Evolutionary conservation across 192 early-diverging fungal species (phyloP).

Genomic region (Coemansia sp.): DNA sequence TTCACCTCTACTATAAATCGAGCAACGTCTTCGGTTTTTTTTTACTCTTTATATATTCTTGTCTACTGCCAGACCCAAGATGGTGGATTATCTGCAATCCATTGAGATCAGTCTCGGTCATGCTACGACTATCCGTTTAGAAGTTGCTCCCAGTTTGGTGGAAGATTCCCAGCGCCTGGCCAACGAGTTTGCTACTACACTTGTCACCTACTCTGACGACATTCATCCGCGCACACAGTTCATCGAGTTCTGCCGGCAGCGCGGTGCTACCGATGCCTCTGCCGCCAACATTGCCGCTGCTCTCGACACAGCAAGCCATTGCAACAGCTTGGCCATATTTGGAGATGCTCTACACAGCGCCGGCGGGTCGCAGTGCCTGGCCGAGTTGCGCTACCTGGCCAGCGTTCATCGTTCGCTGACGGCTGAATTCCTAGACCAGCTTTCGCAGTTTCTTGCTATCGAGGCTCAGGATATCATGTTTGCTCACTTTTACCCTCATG

Average conservation of each 20-base stretch:
- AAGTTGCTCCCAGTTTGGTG: background rate
- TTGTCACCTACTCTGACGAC: background rate
- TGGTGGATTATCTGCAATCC: constrained; percentile 7
- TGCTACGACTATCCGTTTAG: background rate
- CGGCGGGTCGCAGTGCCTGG: constrained; percentile 62
- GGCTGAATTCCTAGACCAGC: constrained; percentile 66
- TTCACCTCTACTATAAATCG: background rate
- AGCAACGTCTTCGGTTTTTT: background rate
- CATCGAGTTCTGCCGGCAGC: constrained; percentile 14
- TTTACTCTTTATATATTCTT: background rate
- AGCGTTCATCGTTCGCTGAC: constrained; percentile 70
- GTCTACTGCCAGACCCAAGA: background rate
- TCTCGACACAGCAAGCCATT: background rate
- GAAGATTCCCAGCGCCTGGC: constrained; percentile 3
- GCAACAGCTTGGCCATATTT: constrained; percentile 74
- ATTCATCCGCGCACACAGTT: constrained; percentile 11
- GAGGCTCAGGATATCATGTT: constrained; percentile 61
- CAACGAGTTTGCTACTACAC: constrained; percentile 13
- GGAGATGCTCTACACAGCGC: constrained; percentile 86
- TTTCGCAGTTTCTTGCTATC: constrained; percentile 66
- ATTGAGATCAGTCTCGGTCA: background rate
- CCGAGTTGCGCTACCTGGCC: constrained; percentile 69
- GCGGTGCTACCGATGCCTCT: background rate
- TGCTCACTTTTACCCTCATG: constrained; percentile 65
- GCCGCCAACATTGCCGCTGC: background rate